These are phyloP conservation scores for Neurospora tetrasperma DNA, from an alignment of 495 filamentous ascomycete species.

Conservation along the genomic window DNA sequence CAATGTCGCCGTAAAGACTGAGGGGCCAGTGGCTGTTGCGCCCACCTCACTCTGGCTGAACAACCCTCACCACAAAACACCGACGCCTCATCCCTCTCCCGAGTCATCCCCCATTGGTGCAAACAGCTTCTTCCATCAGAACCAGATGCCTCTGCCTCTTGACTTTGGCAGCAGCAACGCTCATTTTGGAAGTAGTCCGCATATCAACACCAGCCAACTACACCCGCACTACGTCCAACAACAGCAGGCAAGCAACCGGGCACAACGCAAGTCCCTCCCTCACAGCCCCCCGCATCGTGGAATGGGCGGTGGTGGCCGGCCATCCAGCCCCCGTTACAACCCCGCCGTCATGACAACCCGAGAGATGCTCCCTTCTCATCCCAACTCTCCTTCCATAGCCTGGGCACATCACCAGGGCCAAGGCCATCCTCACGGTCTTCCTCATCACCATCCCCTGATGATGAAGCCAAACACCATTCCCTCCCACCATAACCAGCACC, in stretches of 20 bases:
- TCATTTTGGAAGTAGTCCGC: background rate
- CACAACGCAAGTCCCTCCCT: background rate
- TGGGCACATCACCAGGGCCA: background rate
- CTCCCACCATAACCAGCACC: background rate
- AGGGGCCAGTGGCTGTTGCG: background rate
- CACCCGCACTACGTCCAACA: background rate
- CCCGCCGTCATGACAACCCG: background rate
- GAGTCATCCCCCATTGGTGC: background rate
- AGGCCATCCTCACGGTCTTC: background rate
- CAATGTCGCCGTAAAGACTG: background rate
- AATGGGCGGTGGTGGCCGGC: background rate
- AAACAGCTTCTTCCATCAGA: background rate
- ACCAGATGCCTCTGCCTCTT: background rate
- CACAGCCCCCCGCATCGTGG: background rate
- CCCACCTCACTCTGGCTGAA: background rate
- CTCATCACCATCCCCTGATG: background rate
- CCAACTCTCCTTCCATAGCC: background rate
- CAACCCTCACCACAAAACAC: background rate
- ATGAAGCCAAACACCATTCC: background rate
- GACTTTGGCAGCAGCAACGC: background rate
- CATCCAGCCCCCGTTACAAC: background rate
- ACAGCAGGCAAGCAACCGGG: background rate
- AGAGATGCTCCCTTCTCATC: background rate
- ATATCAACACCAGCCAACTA: background rate
- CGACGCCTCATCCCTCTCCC: background rate